Base-by-base conservation (phyloP, 2,329 filamentous ascomycete species). In the Graphilbum sp. region DNA sequence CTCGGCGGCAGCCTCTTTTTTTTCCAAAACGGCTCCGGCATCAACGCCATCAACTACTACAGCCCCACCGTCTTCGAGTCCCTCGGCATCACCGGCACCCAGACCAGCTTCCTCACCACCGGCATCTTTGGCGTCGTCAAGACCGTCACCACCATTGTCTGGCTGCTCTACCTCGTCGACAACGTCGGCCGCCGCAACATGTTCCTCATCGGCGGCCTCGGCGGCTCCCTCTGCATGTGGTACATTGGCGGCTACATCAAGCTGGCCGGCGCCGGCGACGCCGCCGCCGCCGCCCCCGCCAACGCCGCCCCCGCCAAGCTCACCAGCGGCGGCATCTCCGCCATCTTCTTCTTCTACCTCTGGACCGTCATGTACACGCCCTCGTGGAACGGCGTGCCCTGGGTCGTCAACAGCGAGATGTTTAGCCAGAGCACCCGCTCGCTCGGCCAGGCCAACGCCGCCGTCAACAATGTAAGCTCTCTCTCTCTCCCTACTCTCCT, bases 31-130 rank as follows among this genome's bases (percentile, higher is more conserved):
- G 76, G 76, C 36, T 67, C 62, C 3, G 80, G 80, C 3, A 85
- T 85, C 60, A 85, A 85, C 47, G 79, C 79, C 17, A 77, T 82
- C 60, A 85, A 84, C 61, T 85, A 84, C 58, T 83, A 79, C 55
- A 67, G 62, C 1, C 78, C 79, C 0, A 78, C 70, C 0, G 69
- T 84, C 10, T 83, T 85, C 63, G 67, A 60, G 44, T 60, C 56
- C 33, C 57, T 67, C 36, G 64, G 64, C 5, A 56, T 66, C 36
- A 57, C 54, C 2, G 64, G 63, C 12, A 62, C 58, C 35, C 61
- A 58, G 47, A 60, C 57, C 0, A 51, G 56, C 29, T 60, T 67
- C 44, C 52, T 67, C 23, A 81, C 79, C 0, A 86, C 80, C 0
- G 81, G 81, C 19, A 72, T 86, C 44, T 86, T 82, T 47, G 81